phyloP scores from a whole-genome alignment of 2,329 filamentous ascomycete species.

The Epicoccum nigrum region DNA sequence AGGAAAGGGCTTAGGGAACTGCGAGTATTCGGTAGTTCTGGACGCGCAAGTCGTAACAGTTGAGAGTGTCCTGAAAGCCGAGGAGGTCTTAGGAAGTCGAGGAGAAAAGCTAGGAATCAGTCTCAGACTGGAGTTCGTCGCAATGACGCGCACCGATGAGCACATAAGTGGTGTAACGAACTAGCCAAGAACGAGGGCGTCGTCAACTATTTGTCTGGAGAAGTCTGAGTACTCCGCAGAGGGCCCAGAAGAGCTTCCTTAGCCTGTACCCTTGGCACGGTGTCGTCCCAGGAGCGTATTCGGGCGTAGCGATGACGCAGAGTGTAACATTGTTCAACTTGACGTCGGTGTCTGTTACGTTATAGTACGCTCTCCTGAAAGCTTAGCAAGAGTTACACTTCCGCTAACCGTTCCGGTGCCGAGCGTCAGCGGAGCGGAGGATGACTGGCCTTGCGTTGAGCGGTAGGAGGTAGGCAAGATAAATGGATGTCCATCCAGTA shows the following conservation, averaged over 20 bases:
- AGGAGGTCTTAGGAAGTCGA: not conserved
- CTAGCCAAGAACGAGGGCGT: slow-evolving; percentile 9
- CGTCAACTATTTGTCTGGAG: slow-evolving; percentile 2
- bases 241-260: slow-evolving; percentile 21
- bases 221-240: slow-evolving; percentile 1
- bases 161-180: slow-evolving; percentile 13
- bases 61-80: not conserved
- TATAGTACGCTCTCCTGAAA: too few species aligned
- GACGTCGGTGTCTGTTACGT: too few species aligned
- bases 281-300: not conserved
- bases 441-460: too few species aligned
- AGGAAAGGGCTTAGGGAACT: not conserved
- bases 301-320: slow-evolving; percentile 32
- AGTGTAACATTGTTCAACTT: too few species aligned
- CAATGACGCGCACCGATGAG: slow-evolving; percentile 20
- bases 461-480: too few species aligned
- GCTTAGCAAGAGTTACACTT: too few species aligned
- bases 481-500: too few species aligned
- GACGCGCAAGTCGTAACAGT: not conserved
- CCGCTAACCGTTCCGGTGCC: too few species aligned
- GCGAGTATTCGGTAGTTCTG: not conserved
- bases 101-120: not conserved
- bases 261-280: slow-evolving; percentile 22
- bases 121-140: slow-evolving; percentile 11
- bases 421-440: too few species aligned